Evolutionary conservation across 768 basidiomycete genomes (phyloP), one percentile per base, ranked within the genome.

Genomic region (Boletus pseudo-olivaceus): DNA sequence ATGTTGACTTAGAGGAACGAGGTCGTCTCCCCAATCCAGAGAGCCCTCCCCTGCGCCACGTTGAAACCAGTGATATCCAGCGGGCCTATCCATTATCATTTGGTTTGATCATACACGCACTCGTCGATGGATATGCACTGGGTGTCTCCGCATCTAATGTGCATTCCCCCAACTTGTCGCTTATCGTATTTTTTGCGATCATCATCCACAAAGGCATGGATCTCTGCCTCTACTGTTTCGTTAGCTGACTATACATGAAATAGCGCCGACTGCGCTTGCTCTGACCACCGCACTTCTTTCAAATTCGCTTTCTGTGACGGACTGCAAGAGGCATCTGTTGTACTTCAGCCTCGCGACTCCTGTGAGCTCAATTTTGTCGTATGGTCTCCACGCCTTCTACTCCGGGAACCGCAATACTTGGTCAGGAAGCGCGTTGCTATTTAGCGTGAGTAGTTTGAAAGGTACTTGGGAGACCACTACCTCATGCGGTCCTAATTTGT

Each of bases 101-200:
- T 9, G 97, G 95, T 1, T 75, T 98, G 42, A 79, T 92, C 26
- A 81, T 93, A 26, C 96, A 99, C 65, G 90, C 85, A 1, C 77
- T 94, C 45, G 90, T 93, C 0, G 97, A 99, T 69, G 95, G 97
- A 4, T 84, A 97, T 53, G 93, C 92, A 3, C 75, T 98, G 37
- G 97, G 96, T 23, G 88, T 93, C 19, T 87, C 89, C 3, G 78
- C 81, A 12, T 72, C 86, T 10, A 64, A 67, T 19, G 53, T 70
- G 1, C 73, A 58, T 53, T 71, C 75, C 17, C 75, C 74, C 23
- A 77, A 75, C 34, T 66, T 98, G 32, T 90, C 94, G 1, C 64
- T 93, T 10, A 77, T 98, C 40, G 88, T 99, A 4, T 98, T 98
- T 67, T 66, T 97, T 23, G 95, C 97, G 3, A 81, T 99, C 39